phyloP scores from a whole-genome alignment of 129 eudicot genomes.

The carrot (Daucus carota) region DH1_v3.0 NC_030387.2:723001-723500 shows the following conservation, averaged over 20 bases:
- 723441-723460: not conserved
- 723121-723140: not conserved
- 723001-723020: constrained; percentile 4
- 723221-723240: not conserved
- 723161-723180: constrained; percentile 7
- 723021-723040: not conserved
- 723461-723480: not conserved
- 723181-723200: not conserved
- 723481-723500: not conserved
- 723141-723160: constrained; percentile 1
- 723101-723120: not conserved
- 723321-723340: not conserved
- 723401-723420: not conserved
- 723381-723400: constrained; percentile 6
- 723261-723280: not conserved
- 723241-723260: not conserved
- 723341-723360: not conserved
- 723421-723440: not conserved
- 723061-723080: not conserved
- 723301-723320: not conserved
- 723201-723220: constrained; percentile 1
- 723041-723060: not conserved
- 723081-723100: constrained; percentile 1
- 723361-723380: not conserved
- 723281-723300: not conserved